Conservation (phyloP, 495 filamentous ascomycete genomes). For the Xylaria longipes region DNA sequence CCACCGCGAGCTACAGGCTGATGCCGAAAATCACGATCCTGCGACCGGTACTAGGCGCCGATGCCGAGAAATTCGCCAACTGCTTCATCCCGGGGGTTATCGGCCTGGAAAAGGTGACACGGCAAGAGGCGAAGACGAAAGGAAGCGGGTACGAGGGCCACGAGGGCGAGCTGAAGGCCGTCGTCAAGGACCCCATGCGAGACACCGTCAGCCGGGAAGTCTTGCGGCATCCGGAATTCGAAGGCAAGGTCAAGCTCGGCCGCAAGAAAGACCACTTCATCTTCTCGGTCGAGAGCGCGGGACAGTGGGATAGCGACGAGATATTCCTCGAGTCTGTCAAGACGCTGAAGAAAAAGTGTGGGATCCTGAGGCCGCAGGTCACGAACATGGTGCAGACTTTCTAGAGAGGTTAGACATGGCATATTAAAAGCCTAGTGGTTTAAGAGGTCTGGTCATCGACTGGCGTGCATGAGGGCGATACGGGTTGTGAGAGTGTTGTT, state of each 20-base stretch:
- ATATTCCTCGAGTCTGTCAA: slow-evolving; percentile 88
- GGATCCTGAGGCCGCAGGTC: slow-evolving; percentile 51
- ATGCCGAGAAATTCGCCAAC: slow-evolving; percentile 85
- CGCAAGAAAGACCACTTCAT: slow-evolving; percentile 95
- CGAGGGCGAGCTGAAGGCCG: slow-evolving; percentile 78
- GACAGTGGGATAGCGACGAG: slow-evolving; percentile 88
- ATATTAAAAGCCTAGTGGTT: background rate
- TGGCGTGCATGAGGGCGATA: background rate
- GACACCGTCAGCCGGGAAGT: slow-evolving; percentile 96
- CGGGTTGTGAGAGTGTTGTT: background rate
- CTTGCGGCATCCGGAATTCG: slow-evolving; percentile 89
- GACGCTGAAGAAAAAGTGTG: slow-evolving; percentile 77
- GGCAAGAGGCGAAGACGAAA: slow-evolving; percentile 64
- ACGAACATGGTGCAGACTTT: slow-evolving; percentile 51
- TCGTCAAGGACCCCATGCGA: slow-evolving; percentile 80
- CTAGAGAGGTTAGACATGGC: background rate
- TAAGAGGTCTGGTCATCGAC: background rate
- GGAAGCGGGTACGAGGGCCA: slow-evolving; percentile 76
- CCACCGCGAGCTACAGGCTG: slow-evolving; percentile 89
- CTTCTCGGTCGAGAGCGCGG: slow-evolving; percentile 91
- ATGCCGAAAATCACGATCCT: slow-evolving; percentile 84
- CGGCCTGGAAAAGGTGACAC: slow-evolving; percentile 72
- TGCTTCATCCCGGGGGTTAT: slow-evolving; percentile 95
- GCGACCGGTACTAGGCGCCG: slow-evolving; percentile 79
- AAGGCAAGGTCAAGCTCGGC: slow-evolving; percentile 92